These are phyloP conservation scores for Trichoderma breve DNA, from an alignment of 2,329 filamentous ascomycete species.

Conservation along the genomic window DNA sequence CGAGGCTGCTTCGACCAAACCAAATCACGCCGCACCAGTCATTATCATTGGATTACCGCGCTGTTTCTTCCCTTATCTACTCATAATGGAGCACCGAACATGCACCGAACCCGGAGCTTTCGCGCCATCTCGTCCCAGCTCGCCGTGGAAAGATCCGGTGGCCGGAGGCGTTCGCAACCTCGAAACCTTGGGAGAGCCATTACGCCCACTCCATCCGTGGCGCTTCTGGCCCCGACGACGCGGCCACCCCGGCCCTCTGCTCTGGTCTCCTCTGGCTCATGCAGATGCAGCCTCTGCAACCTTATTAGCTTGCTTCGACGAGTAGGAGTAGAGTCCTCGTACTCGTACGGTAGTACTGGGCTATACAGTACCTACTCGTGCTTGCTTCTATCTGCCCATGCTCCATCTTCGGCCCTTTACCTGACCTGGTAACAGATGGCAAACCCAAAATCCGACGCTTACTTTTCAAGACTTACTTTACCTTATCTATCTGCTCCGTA, in stretches of 20 bases:
- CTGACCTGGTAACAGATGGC: conserved; percentile 2
- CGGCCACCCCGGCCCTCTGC: conserved; percentile 11
- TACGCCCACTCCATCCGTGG: conserved; percentile 14
- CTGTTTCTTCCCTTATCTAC: conserved; percentile 4
- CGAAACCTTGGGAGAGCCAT: neutral
- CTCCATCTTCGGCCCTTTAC: conserved; percentile 17
- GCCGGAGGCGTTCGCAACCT: neutral
- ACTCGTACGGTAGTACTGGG: neutral
- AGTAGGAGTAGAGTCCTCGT: neutral
- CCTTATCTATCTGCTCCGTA: neutral
- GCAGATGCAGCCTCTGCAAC: conserved; percentile 1
- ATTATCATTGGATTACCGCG: neutral
- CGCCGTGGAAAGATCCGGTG: neutral
- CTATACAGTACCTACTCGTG: neutral
- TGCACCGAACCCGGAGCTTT: conserved; percentile 1
- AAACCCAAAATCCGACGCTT: neutral
- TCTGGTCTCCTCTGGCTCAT: neutral
- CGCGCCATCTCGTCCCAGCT: too few species aligned
- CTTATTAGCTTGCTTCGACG: conserved; percentile 10
- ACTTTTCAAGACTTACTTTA: neutral
- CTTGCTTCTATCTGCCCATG: neutral
- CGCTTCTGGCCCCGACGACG: conserved; percentile 2
- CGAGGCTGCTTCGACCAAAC: neutral
- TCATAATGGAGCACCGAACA: neutral
- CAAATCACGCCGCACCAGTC: neutral